phyloP scores from a whole-genome alignment of 1,139 yeast species.

The Pichia sp. region DNA sequence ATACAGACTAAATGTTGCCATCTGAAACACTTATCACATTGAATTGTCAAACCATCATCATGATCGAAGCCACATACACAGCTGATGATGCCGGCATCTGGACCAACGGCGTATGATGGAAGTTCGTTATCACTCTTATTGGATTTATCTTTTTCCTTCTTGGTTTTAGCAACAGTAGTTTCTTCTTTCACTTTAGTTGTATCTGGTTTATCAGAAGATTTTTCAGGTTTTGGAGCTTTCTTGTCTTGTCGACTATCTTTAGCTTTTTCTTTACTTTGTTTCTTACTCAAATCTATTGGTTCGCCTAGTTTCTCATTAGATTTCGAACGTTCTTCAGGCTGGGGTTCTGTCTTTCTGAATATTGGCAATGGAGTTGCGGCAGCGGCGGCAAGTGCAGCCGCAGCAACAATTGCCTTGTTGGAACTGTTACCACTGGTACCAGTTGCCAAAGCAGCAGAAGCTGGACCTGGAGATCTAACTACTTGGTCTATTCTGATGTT shows the following conservation, averaged over 20 bases:
- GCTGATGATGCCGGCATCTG: slow-evolving; percentile 83
- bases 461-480: slow-evolving; percentile 47
- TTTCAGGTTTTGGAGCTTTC: background rate
- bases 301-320: background rate
- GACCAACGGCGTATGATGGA: slow-evolving; percentile 58
- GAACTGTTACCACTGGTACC: slow-evolving; percentile 25
- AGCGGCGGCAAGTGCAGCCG: slow-evolving; percentile 72
- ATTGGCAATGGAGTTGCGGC: slow-evolving; percentile 65
- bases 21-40: slow-evolving; percentile 86
- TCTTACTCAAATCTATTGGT: background rate
- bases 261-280: background rate
- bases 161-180: background rate
- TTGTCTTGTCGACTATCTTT: background rate
- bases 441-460: slow-evolving; percentile 45
- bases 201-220: background rate
- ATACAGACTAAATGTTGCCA: slow-evolving; percentile 96
- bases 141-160: background rate
- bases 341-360: slow-evolving; percentile 20
- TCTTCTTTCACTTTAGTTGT: background rate
- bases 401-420: slow-evolving; percentile 59
- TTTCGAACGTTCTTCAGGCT: background rate
- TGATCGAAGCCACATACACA: slow-evolving; percentile 89
- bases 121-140: background rate
- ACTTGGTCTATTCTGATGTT: slow-evolving; percentile 7
- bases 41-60: slow-evolving; percentile 94